Evolutionary conservation across 176 grass and related monocot genomes (phyloP).

Genomic region (Avena insularis): DNA sequence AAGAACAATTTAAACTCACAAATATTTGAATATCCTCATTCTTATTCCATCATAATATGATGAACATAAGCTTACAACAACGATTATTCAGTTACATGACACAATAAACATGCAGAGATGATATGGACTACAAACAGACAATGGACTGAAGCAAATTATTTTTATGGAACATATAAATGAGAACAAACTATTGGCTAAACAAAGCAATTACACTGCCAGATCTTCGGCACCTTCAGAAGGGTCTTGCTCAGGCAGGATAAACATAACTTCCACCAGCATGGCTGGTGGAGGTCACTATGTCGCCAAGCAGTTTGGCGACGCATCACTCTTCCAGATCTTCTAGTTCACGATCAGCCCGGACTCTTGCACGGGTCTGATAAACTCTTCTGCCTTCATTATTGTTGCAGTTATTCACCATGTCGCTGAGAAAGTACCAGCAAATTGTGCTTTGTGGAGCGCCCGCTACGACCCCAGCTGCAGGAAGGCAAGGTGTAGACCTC

Average conservation of each 20-base stretch:
- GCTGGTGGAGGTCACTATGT: conserved; percentile 36
- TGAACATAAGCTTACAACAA: conserved; percentile 24
- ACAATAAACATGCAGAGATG: conserved; percentile 35
- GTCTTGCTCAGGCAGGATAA: conserved; percentile 3
- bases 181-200: conserved; percentile 39
- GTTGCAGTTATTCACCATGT: conserved; percentile 44
- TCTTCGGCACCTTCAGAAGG: conserved; percentile 2
- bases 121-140: conserved; percentile 27
- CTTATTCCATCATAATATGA: conserved; percentile 46
- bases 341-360: conserved; percentile 43
- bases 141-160: conserved; percentile 38
- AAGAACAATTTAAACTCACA: conserved; percentile 20
- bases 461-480: not conserved
- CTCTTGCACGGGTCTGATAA: conserved; percentile 53
- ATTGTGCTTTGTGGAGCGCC: conserved; percentile 47
- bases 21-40: conserved; percentile 2
- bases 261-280: conserved; percentile 25
- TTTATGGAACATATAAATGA: conserved; percentile 31
- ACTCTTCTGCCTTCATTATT: conserved; percentile 49
- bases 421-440: conserved; percentile 62
- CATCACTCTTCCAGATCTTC: conserved; percentile 46
- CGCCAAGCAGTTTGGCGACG: conserved; percentile 15
- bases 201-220: conserved; percentile 14
- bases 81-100: conserved; percentile 34
- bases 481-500: conserved; percentile 49